Evolutionary conservation across 805 yeast genomes (phyloP), one percentile per base, ranked within the genome.

Genomic region (Starmerella stellata): DNA sequence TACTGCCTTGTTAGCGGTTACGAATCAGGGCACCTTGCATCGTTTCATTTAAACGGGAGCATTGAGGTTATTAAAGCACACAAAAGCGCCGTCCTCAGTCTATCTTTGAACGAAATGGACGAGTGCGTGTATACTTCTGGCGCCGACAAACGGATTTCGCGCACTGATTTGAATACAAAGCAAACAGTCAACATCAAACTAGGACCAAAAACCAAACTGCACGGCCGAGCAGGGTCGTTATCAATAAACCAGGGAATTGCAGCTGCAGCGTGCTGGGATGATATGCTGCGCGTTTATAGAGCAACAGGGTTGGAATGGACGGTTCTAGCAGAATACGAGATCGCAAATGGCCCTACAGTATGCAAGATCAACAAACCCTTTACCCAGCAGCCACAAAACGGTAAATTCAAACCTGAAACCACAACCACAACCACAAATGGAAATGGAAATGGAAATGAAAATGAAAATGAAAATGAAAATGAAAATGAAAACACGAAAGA

Each of bases 1-100:
- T 25, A 38, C 3, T n/a, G n/a, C n/a, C 44, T 53, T 8, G 40
- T 55, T 15, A 60, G 75, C 4, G 93, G 92, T 1, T 80, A 68
- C 51, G 93, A 80, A 52, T 74, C 78, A 15, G 93, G 93, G 0
- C 74, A 70, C 47, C 63, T 72, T 5, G 56, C 59, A 1, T 48
- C 57, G 1, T 58, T 51, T 21, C 37, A 46, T 3, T 30, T 49
- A 14, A n/a, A 32, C 13, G 36, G 15, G n/a, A 35, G 42, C 7
- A 21, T 20, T 20, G 34, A 27, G 23, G 20, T 31, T 24, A 18
- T 34, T n/a, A 18, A 32, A 29, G n/a, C 43, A 21, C 64, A 60
- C 43, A 38, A 45, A 21, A 57, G 53, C 41, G 60, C 65, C 7
- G 49, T 58, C 15, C 45, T 53, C 31, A 43, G 58, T 5, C 37